Base-by-base conservation (phyloP, 1,284 basidiomycete genomes). In the Coniferiporia weirii region DNA sequence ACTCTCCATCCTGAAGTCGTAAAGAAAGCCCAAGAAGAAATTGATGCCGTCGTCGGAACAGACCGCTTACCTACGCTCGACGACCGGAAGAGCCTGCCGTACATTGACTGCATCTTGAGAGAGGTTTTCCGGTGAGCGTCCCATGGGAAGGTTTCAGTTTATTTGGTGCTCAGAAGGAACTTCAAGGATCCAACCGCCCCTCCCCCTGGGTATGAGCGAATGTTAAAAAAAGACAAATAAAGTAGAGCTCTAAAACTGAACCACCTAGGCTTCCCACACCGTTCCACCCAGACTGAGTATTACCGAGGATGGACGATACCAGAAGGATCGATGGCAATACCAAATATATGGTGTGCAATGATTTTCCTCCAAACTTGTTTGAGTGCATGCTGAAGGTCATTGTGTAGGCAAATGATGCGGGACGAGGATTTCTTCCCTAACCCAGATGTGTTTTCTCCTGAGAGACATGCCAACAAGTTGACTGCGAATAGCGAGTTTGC, bases 91-190 rank as follows among this genome's bases (percentile, higher is more conserved):
- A 38, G 52, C 2, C 54, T 72, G 9, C 69, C 71, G 1, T 72
- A 69, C 54, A 61, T 72, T 17, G 56, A 63, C 27, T 71, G 70
- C 1, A 59, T 69, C 3, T 59, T 70, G 17, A 66, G 69, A 51
- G 72, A 73, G 56, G 57, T 65, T 0, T 54, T 68, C n/a, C 63
- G 71, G 59, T 72, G 38, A 40, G 13, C 34, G 44, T 27, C 22
- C n/a, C 27, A 48, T 43, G 10, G 19, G 43, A 22, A 51, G 22
- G 13, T 34, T 20, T 32, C 3, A 20, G 6, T 32, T 3, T 34
- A 32, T 36, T 32, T 4, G 3, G 13, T 20, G 13, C 49, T 15
- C 15, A 40, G 15, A 40, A 40, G 3, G 15, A 3, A 12, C 9
- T 40, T 40, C 8, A 40, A 51, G 53, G 27, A 20, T 36, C 13